Percentiles rank a stretch among this genome's conserved stretches.
Evolutionary conservation across 257 asterid species (phyloP).

Genomic region (Scutellaria barbata): DNA sequence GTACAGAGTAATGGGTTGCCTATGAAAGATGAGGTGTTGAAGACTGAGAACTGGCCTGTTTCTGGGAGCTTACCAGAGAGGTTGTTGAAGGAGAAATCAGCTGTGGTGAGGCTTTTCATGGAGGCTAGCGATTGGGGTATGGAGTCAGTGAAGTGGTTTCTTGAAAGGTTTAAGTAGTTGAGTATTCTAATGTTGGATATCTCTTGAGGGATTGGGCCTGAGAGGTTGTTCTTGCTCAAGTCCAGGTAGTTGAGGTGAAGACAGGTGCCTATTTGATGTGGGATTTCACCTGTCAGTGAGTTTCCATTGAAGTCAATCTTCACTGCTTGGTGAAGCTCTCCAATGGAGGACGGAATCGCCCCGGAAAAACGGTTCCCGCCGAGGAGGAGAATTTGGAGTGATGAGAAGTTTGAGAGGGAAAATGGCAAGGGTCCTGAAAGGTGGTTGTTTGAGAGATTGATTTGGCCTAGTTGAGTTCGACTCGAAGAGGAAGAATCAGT

Average conservation of each 20-base stretch:
- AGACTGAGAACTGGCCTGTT: slow-evolving; percentile 77
- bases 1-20: slow-evolving; percentile 94
- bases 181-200: slow-evolving; percentile 67
- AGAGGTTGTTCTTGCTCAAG: slow-evolving; percentile 73
- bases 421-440: slow-evolving; percentile 71
- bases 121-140: slow-evolving; percentile 68
- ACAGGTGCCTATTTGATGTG: slow-evolving; percentile 67
- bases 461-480: slow-evolving; percentile 56
- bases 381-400: slow-evolving; percentile 71
- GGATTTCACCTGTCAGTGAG: slow-evolving; percentile 67
- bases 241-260: slow-evolving; percentile 80
- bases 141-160: slow-evolving; percentile 67
- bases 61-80: slow-evolving; percentile 86
- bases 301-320: slow-evolving; percentile 75
- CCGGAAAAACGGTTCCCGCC: slow-evolving; percentile 77
- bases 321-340: slow-evolving; percentile 66
- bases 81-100: slow-evolving; percentile 88
- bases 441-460: slow-evolving; percentile 80
- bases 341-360: slow-evolving; percentile 73
- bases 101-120: slow-evolving; percentile 89
- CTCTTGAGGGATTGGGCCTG: slow-evolving; percentile 69
- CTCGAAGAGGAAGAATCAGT: slow-evolving; percentile 38
- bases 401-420: slow-evolving; percentile 67
- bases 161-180: slow-evolving; percentile 78
- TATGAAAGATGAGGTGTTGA: slow-evolving; percentile 69